A percentile compares a stretch with the other conserved stretches of the same genome.
phyloP scores from a whole-genome alignment of 2,329 filamentous ascomycete species.

The Achaetomium macrosporum region DNA sequence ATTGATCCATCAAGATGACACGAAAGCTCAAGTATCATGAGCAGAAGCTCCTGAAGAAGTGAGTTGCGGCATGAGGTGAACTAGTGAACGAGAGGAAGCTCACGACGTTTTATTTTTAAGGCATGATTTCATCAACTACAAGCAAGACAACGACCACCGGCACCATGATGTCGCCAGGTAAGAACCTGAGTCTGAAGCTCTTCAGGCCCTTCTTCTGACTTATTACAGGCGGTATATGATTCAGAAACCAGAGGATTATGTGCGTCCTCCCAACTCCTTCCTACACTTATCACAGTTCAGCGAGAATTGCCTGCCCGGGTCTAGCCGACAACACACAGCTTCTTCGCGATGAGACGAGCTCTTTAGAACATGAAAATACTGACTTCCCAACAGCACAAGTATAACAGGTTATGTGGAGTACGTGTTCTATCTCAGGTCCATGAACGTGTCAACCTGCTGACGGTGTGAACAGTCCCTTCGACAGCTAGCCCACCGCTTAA shows the following conservation, averaged over 20 bases:
- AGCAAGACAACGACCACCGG: slow-evolving; percentile 80
- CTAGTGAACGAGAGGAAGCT: neutral
- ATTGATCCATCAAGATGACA: slow-evolving; percentile 59
- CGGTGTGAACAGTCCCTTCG: slow-evolving; percentile 60
- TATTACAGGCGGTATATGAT: slow-evolving; percentile 72
- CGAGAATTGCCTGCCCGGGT: neutral
- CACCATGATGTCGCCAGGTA: slow-evolving; percentile 54
- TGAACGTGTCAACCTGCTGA: slow-evolving; percentile 9
- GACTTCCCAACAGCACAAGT: slow-evolving; percentile 57
- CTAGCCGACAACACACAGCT: neutral
- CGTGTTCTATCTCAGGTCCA: slow-evolving; percentile 24
- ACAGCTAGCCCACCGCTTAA: slow-evolving; percentile 82
- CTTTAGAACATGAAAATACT: neutral
- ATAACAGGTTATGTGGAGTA: slow-evolving; percentile 63
- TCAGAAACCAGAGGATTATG: slow-evolving; percentile 65
- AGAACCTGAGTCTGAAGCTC: neutral
- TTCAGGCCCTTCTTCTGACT: neutral
- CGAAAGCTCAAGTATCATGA: slow-evolving; percentile 96
- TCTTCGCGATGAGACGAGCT: neutral
- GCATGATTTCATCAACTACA: slow-evolving; percentile 85
- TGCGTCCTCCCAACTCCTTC: slow-evolving; percentile 3
- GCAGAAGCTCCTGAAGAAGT: slow-evolving; percentile 62
- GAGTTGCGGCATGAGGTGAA: neutral
- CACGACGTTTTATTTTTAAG: slow-evolving; percentile 53
- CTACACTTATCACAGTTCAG: neutral